phyloP scores from a whole-genome alignment of 805 yeast species.

The Schwanniomyces vanrijiae region DNA sequence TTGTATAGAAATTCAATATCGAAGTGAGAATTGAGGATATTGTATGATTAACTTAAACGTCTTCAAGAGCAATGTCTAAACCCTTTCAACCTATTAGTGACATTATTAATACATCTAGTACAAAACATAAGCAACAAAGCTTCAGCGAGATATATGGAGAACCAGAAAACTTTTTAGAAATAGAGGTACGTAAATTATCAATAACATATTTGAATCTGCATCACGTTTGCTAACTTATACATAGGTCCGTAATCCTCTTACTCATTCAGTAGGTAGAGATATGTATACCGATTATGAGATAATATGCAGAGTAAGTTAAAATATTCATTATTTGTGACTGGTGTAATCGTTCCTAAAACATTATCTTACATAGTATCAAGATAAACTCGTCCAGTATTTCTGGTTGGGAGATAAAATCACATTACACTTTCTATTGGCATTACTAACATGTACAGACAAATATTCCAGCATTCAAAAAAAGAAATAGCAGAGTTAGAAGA shows the following conservation, averaged over 20 bases:
- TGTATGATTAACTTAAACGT: not conserved
- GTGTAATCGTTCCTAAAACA: not conserved
- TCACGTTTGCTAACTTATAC: conserved; percentile 17
- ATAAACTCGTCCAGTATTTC: too few relatives aligned
- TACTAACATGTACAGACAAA: conserved; percentile 53
- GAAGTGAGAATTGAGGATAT: not conserved
- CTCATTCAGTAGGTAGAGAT: conserved; percentile 63
- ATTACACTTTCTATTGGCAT: not conserved
- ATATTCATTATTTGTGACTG: not conserved
- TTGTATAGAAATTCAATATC: not conserved
- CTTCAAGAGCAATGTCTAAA: conserved; percentile 24
- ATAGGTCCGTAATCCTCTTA: conserved; percentile 65
- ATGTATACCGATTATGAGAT: conserved; percentile 93
- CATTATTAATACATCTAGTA: conserved; percentile 29
- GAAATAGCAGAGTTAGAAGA: conserved; percentile 70
- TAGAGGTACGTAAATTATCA: conserved; percentile 57
- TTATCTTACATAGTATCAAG: too few relatives aligned
- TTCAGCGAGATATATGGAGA: conserved; percentile 86
- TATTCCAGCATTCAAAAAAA: conserved; percentile 77
- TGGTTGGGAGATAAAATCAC: too few relatives aligned
- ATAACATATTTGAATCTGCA: not conserved
- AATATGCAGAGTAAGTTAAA: conserved; percentile 54
- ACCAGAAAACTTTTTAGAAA: conserved; percentile 91
- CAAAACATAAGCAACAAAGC: conserved; percentile 53
- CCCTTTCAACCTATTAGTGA: conserved; percentile 47